These are phyloP conservation scores for Aureobasidium uvarum DNA, from an alignment of 2,329 filamentous ascomycete species.

Conservation along the genomic window DNA sequence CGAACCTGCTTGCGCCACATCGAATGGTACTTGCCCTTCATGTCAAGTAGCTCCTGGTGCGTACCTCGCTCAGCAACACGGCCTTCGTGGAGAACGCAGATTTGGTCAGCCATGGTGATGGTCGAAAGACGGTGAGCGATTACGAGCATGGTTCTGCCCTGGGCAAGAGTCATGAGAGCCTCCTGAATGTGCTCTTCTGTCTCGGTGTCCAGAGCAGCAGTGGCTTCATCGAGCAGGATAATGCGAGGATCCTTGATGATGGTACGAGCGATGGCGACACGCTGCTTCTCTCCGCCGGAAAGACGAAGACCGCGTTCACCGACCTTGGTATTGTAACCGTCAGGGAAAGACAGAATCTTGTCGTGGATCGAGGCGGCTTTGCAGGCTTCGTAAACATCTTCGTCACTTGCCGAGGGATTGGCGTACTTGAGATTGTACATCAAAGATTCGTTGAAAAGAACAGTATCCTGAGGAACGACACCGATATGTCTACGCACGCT, in stretches of 20 bases:
- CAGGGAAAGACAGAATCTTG: conserved; percentile 83
- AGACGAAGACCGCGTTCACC: conserved; percentile 84
- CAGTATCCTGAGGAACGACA: conserved; percentile 94
- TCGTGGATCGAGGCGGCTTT: conserved; percentile 88
- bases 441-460: conserved; percentile 88
- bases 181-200: conserved; percentile 92
- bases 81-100: conserved; percentile 55
- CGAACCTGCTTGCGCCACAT: conserved; percentile 57
- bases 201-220: conserved; percentile 84
- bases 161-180: conserved; percentile 75
- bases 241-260: conserved; percentile 90
- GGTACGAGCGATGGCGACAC: conserved; percentile 88
- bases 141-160: conserved; percentile 87
- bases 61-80: conserved; percentile 53
- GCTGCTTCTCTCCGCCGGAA: conserved; percentile 89
- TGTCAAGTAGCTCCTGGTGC: conserved; percentile 51
- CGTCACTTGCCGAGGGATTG: conserved; percentile 74
- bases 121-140: conserved; percentile 73
- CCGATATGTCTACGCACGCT: conserved; percentile 90
- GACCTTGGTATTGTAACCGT: conserved; percentile 85
- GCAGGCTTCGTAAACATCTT: conserved; percentile 79
- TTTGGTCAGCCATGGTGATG: conserved; percentile 56
- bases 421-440: conserved; percentile 96
- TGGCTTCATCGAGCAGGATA: conserved; percentile 91
- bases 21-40: conserved; percentile 48